Conservation (phyloP, 2,329 filamentous ascomycete species). For the Fusarium sp. region DNA sequence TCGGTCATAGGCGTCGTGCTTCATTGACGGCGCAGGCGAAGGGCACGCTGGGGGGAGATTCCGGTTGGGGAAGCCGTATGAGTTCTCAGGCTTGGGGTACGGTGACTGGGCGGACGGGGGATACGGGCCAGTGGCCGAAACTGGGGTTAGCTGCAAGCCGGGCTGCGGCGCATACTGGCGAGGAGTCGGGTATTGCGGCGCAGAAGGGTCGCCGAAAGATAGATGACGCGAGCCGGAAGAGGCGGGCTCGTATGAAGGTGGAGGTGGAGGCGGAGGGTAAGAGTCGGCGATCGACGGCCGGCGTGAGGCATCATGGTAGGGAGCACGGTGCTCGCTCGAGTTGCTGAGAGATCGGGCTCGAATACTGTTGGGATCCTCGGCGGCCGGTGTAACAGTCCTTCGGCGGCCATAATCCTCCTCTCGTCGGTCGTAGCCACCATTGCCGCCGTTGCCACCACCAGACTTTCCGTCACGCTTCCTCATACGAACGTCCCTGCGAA, state of each 20-base stretch:
- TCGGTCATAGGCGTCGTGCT: conserved; percentile 51
- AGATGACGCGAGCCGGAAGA: conserved; percentile 46
- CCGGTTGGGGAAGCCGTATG: conserved; percentile 45
- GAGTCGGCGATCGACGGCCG: conserved; percentile 61
- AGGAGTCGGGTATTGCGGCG: conserved; percentile 49
- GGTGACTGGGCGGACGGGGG: conserved; percentile 52
- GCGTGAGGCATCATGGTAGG: conserved; percentile 56
- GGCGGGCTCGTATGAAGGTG: conserved; percentile 48
- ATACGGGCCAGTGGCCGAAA: conserved; percentile 49
- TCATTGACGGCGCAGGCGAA: conserved; percentile 45
- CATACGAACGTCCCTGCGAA: conserved; percentile 93
- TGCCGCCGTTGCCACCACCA: conserved; percentile 50
- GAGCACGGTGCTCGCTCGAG: conserved; percentile 61
- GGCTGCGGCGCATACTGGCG: conserved; percentile 52
- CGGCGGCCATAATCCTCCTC: conserved; percentile 69
- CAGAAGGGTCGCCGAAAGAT: conserved; percentile 48
- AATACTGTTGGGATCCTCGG: conserved; percentile 45
- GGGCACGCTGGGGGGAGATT: conserved; percentile 44
- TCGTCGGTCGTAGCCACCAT: conserved; percentile 64
- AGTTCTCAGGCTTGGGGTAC: conserved; percentile 52
- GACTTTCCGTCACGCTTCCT: conserved; percentile 81
- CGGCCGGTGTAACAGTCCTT: conserved; percentile 50
- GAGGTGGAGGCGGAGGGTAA: conserved; percentile 51
- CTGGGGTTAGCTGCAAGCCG: conserved; percentile 47
- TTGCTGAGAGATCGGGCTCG: conserved; percentile 71